A percentile compares a stretch with the other conserved stretches of the same genome.
Conservation (phyloP, 202 grass and related monocot species). For the Hordeum pubiflorum region DNA sequence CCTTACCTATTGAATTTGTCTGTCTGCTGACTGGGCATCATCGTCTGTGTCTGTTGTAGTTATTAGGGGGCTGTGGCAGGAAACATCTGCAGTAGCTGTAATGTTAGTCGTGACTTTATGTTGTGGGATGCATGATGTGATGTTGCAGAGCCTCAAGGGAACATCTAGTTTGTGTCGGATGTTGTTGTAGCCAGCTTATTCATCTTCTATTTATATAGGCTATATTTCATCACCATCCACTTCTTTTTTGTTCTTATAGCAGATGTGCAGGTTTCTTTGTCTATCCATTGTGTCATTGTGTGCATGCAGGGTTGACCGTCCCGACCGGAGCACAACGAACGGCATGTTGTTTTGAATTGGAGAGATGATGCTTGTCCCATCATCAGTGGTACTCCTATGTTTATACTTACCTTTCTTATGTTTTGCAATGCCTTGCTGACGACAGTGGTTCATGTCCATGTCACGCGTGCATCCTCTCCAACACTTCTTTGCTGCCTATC, state of each 20-base stretch:
- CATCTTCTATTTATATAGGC: conserved; percentile 37
- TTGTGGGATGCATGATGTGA: conserved; percentile 18
- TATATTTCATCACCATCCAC: conserved; percentile 10
- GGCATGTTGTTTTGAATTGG: too few relatives aligned
- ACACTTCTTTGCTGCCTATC: not conserved
- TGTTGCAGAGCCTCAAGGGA: not conserved
- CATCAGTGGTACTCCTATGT: too few relatives aligned
- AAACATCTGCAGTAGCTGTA: conserved; percentile 39
- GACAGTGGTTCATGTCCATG: not conserved
- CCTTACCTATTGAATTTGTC: conserved; percentile 24
- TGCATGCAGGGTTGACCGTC: too few relatives aligned
- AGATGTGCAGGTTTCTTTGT: not conserved
- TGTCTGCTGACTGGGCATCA: conserved; percentile 22
- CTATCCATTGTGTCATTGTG: too few relatives aligned
- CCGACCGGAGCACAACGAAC: too few relatives aligned
- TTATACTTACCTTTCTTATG: too few relatives aligned
- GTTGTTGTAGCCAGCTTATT: conserved; percentile 27
- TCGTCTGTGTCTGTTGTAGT: conserved; percentile 14
- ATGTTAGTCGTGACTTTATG: conserved; percentile 31
- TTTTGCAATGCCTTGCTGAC: too few relatives aligned
- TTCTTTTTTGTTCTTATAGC: conserved; percentile 7
- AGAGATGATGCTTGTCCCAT: too few relatives aligned
- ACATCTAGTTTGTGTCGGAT: conserved; percentile 20
- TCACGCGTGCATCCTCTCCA: not conserved
- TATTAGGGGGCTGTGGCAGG: conserved; percentile 38